Conservation (phyloP, 768 basidiomycete genomes). For the Dacryopinax spathularia region DNA sequence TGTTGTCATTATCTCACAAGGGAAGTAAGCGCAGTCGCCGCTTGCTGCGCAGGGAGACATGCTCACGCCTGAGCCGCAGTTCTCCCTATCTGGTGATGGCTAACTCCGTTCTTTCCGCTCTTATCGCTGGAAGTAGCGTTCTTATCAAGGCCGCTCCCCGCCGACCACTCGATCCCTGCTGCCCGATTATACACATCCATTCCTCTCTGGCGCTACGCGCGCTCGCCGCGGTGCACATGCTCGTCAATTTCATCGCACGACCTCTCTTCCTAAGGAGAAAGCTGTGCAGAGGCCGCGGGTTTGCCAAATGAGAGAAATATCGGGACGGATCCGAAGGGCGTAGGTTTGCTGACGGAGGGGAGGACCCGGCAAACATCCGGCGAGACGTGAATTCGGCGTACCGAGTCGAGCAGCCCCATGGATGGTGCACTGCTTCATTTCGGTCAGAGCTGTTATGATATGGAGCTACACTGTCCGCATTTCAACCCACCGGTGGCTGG, state of each 20-base stretch:
- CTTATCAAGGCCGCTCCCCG: slow-evolving; percentile 84
- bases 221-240: slow-evolving; percentile 45
- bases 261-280: slow-evolving; percentile 64
- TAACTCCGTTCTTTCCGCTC: slow-evolving; percentile 82
- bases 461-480: slow-evolving; percentile 60
- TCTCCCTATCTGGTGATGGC: slow-evolving; percentile 81
- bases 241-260: slow-evolving; percentile 80
- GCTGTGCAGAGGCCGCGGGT: slow-evolving; percentile 59
- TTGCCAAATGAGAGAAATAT: slow-evolving; percentile 9
- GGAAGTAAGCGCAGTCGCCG: slow-evolving; percentile 55
- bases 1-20: slow-evolving; percentile 74
- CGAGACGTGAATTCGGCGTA: slow-evolving; percentile 73
- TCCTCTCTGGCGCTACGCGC: slow-evolving; percentile 47
- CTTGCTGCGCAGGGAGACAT: not conserved
- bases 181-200: slow-evolving; percentile 69
- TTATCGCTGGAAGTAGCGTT: slow-evolving; percentile 81
- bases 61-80: slow-evolving; percentile 27
- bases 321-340: slow-evolving; percentile 69
- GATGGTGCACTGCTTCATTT: slow-evolving; percentile 96
- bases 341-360: slow-evolving; percentile 92
- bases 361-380: slow-evolving; percentile 93
- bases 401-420: slow-evolving; percentile 69
- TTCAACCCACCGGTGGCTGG: not conserved
- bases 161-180: slow-evolving; percentile 59
- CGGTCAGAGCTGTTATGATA: slow-evolving; percentile 89